Conservation (phyloP, 345 rosid genomes). For the Aegle marmelos region DNA sequence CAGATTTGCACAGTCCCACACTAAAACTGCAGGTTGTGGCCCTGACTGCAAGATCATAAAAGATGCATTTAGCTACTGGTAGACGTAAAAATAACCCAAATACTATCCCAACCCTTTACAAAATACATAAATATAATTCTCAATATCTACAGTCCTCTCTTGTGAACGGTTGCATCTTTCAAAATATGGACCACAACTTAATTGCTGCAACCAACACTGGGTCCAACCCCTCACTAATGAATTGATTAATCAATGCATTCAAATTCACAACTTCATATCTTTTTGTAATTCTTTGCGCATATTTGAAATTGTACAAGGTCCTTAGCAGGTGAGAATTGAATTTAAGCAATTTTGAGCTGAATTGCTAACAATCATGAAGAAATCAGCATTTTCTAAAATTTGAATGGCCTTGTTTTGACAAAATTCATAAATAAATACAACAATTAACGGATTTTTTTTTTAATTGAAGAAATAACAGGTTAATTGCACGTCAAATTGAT, state of each 20-base stretch:
- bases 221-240: too few species aligned
- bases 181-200: background rate
- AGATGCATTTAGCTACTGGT: constrained; percentile 12
- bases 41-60: constrained; percentile 52
- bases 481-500: background rate
- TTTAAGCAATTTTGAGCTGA: background rate
- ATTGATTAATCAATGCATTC: too few species aligned
- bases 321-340: too few species aligned
- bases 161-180: background rate
- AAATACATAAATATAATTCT: background rate
- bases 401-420: too few species aligned
- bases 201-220: too few species aligned
- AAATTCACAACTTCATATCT: background rate
- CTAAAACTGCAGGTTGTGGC: constrained; percentile 70
- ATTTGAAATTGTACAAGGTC: background rate
- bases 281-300: background rate
- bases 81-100: background rate
- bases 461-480: background rate
- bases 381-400: background rate
- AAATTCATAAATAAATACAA: too few species aligned
- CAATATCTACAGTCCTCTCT: background rate
- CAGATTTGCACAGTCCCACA: constrained; percentile 58
- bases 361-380: background rate
- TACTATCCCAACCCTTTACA: background rate
- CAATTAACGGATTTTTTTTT: too few species aligned